Conservation (phyloP, 106 monocot species). For the Ottelia alismoides region DNA sequence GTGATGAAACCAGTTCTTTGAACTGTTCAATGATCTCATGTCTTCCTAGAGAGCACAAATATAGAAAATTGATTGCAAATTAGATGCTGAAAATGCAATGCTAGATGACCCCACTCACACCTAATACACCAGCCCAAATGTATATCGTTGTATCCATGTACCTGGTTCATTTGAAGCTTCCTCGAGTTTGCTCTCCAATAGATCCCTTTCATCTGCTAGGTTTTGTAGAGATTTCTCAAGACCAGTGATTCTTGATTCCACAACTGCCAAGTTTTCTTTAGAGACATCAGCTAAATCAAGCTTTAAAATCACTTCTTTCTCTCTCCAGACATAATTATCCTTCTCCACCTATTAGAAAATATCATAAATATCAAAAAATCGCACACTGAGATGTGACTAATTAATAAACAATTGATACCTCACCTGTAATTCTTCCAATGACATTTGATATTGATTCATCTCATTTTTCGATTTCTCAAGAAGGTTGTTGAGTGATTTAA, state of each 20-base stretch:
- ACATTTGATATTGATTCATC: slow-evolving; percentile 31
- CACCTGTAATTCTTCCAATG: slow-evolving; percentile 91
- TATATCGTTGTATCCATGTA: slow-evolving; percentile 6
- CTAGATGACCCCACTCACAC: too few species aligned
- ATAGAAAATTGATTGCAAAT: neutral
- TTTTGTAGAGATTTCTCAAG: slow-evolving; percentile 46
- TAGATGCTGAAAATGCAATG: neutral
- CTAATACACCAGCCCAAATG: neutral
- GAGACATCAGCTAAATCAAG: slow-evolving; percentile 59
- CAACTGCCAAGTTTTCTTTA: slow-evolving; percentile 28
- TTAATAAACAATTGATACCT: too few species aligned
- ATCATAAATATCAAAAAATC: too few species aligned
- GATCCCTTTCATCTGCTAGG: slow-evolving; percentile 31
- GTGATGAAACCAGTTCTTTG: slow-evolving; percentile 59
- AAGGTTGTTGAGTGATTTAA: slow-evolving; percentile 30
- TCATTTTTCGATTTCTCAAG: slow-evolving; percentile 62
- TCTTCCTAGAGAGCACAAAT: slow-evolving; percentile 44
- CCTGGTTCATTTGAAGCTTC: slow-evolving; percentile 81
- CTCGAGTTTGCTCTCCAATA: slow-evolving; percentile 48
- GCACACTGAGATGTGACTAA: too few species aligned
- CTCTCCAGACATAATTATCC: slow-evolving; percentile 69
- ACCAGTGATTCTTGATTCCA: slow-evolving; percentile 39
- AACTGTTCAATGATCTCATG: slow-evolving; percentile 74
- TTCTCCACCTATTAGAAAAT: slow-evolving; percentile 51
- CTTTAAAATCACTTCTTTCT: slow-evolving; percentile 60